Conservation (phyloP, 352 stramenopile species). For the Pythium biforme region DNA sequence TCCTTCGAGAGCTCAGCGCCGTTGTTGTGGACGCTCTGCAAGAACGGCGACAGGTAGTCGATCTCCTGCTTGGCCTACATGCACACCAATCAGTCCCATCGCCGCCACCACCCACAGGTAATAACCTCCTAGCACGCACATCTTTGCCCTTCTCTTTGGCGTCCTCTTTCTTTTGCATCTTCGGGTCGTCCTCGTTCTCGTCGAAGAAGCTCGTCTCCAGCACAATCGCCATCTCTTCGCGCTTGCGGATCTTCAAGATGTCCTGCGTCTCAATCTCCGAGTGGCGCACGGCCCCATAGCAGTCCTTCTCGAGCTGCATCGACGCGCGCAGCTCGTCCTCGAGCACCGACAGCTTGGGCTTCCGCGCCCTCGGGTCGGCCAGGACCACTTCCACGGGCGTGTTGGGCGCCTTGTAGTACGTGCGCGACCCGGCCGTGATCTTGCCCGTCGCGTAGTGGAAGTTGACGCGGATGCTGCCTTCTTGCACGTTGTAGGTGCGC, state of each 20-base stretch:
- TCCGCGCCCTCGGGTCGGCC: slow-evolving; percentile 58
- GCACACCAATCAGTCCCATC: not conserved
- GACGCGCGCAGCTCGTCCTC: slow-evolving; percentile 67
- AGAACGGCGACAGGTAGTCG: slow-evolving; percentile 94
- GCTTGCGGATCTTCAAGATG: slow-evolving; percentile 86
- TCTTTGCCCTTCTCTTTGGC: slow-evolving; percentile 64
- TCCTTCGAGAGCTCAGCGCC: slow-evolving; percentile 66
- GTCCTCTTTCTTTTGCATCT: slow-evolving; percentile 62
- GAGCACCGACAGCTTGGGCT: slow-evolving; percentile 73
- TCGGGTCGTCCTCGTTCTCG: slow-evolving; percentile 55
- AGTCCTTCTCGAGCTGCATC: slow-evolving; percentile 90
- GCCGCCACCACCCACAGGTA: too few species aligned
- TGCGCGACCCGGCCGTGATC: slow-evolving; percentile 80
- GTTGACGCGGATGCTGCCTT: slow-evolving; percentile 85
- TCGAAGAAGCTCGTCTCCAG: slow-evolving; percentile 90
- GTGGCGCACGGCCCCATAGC: slow-evolving; percentile 83
- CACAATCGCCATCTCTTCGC: slow-evolving; percentile 83
- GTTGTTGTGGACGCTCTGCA: slow-evolving; percentile 75
- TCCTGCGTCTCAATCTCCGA: slow-evolving; percentile 90
- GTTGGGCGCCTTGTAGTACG: slow-evolving; percentile 78
- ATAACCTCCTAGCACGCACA: slow-evolving; percentile 39
- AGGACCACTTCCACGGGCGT: slow-evolving; percentile 71
- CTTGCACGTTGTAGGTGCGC: slow-evolving; percentile 89
- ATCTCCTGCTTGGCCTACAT: slow-evolving; percentile 68
- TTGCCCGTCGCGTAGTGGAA: slow-evolving; percentile 93